Percentiles rank a stretch among this genome's conserved stretches.
Evolutionary conservation across 192 early-diverging fungal genomes (phyloP).

Genomic region (Umbelopsis isabellina): DNA sequence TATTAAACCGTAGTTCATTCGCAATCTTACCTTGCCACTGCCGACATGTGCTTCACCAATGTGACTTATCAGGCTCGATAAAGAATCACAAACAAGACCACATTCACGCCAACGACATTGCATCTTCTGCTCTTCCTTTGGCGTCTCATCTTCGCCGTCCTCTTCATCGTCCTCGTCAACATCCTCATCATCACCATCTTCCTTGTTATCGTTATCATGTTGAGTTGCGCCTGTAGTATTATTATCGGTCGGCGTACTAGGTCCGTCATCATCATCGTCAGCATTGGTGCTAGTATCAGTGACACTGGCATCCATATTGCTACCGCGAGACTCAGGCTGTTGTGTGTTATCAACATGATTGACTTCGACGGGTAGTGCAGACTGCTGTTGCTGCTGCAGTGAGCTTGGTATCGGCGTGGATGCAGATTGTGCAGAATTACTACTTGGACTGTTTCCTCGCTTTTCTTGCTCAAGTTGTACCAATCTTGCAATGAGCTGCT

Average conservation of each 20-base stretch:
- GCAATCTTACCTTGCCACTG: constrained; percentile 52
- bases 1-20: neutral
- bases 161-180: constrained; percentile 29
- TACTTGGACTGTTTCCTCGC: constrained; percentile 16
- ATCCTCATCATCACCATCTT: constrained; percentile 26
- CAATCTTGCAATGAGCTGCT: constrained; percentile 34
- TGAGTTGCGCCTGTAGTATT: neutral
- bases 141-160: neutral
- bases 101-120: constrained; percentile 57
- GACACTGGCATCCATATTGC: neutral
- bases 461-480: constrained; percentile 33
- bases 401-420: constrained; percentile 2
- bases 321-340: too few relatives aligned
- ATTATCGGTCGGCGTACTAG: constrained; percentile 22
- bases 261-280: constrained; percentile 27
- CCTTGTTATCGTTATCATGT: constrained; percentile 1
- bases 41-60: constrained; percentile 58
- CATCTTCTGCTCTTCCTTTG: constrained; percentile 26
- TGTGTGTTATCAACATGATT: too few relatives aligned
- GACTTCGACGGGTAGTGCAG: neutral
- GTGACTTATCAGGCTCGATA: constrained; percentile 53
- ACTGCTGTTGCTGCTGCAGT: neutral
- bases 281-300: constrained; percentile 2
- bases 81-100: constrained; percentile 42
- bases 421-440: constrained; percentile 1